Evolutionary conservation across 495 filamentous ascomycete genomes (phyloP).

Genomic region (Durotheca rogersii): DNA sequence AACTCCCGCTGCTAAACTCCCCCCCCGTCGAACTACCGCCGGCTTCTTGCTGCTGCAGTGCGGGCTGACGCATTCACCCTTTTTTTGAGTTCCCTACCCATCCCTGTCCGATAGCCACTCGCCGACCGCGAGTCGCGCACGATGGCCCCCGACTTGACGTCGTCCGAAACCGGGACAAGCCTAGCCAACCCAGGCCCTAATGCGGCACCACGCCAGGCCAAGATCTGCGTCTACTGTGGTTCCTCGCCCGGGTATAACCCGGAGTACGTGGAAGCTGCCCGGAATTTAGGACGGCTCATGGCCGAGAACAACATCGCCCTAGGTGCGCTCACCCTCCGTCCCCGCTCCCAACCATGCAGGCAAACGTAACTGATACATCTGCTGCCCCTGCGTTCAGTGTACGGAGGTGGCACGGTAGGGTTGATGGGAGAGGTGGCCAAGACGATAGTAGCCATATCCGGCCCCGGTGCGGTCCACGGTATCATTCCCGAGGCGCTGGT

Average conservation of each 20-base stretch:
- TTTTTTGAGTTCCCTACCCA: not conserved
- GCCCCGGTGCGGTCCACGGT: conserved; percentile 82
- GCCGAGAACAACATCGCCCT: conserved; percentile 72
- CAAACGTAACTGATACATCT: conserved; percentile 12
- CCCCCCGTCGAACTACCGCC: no score
- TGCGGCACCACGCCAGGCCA: conserved; percentile 44
- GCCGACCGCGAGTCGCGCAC: not conserved
- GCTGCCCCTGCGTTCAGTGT: conserved; percentile 51
- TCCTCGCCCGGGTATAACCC: conserved; percentile 69
- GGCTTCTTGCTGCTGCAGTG: no score
- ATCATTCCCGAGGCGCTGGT: conserved; percentile 87
- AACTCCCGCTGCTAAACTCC: no score
- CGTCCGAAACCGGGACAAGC: not conserved
- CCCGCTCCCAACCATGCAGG: not conserved
- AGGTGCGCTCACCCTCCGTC: conserved; percentile 30
- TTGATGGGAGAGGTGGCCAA: conserved; percentile 92
- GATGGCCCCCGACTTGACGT: not conserved
- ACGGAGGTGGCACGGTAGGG: conserved; percentile 91
- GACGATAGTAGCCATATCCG: conserved; percentile 81
- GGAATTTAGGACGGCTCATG: conserved; percentile 71
- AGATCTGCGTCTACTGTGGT: conserved; percentile 80
- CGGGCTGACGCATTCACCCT: no score
- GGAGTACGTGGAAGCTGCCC: conserved; percentile 70
- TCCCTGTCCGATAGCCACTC: not conserved
- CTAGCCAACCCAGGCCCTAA: conserved; percentile 20